Conservation (phyloP, 805 yeast genomes). For the Metschnikowia dekortorum region DNA sequence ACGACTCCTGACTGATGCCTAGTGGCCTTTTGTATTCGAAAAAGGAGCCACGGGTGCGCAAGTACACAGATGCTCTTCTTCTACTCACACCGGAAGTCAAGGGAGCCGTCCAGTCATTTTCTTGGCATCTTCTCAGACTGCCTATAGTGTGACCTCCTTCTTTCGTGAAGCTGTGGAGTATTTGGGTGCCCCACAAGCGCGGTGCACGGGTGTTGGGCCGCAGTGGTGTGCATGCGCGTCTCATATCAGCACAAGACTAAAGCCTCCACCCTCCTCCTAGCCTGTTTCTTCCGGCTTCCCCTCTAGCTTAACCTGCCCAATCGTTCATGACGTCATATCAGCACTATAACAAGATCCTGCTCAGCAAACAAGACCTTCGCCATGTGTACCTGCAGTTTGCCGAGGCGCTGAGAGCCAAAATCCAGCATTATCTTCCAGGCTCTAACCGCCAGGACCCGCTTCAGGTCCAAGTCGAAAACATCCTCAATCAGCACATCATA, state of each 20-base stretch:
- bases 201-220: too few relatives aligned
- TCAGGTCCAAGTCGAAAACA: constrained; percentile 38
- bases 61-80: too few relatives aligned
- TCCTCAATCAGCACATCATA: constrained; percentile 44
- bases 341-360: constrained; percentile 40
- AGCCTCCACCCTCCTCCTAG: not conserved
- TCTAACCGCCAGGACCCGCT: constrained; percentile 41
- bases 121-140: too few relatives aligned
- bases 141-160: not conserved
- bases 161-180: not conserved
- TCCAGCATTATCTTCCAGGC: constrained; percentile 47
- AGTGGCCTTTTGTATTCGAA: too few relatives aligned
- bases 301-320: not conserved
- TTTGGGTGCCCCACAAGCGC: too few relatives aligned
- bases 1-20: too few relatives aligned
- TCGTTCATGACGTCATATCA: constrained; percentile 17
- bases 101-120: too few relatives aligned
- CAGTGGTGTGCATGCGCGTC: not conserved
- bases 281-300: too few relatives aligned
- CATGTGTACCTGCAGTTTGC: constrained; percentile 44
- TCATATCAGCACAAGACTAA: not conserved
- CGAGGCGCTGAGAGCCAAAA: constrained; percentile 38
- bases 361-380: constrained; percentile 50
- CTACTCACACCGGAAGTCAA: too few relatives aligned
- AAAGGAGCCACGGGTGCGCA: too few relatives aligned